These are phyloP conservation scores for Chytriomyces sp. DNA, from an alignment of 192 early-diverging fungal genomes.

Conservation along the genomic window DNA sequence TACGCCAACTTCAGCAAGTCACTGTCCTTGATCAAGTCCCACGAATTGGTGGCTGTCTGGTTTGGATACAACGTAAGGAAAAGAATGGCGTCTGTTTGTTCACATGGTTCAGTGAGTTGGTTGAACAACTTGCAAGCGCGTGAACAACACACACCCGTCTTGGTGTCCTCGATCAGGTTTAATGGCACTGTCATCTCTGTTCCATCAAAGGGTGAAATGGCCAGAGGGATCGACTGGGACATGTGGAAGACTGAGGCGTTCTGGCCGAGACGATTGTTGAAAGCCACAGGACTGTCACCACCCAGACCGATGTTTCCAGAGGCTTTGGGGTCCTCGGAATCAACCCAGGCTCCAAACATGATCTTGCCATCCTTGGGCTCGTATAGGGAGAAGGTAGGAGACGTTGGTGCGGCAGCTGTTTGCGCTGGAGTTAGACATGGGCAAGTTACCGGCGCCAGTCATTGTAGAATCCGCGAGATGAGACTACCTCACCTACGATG, in stretches of 20 bases:
- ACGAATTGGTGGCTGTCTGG: neutral
- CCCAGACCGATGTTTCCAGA: constrained; percentile 1
- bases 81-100: constrained; percentile 14
- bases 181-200: constrained; percentile 16
- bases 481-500: no score
- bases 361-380: constrained; percentile 42
- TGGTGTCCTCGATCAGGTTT: constrained; percentile 9
- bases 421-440: no score
- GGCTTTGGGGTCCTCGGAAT: constrained; percentile 7
- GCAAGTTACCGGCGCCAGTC: no score
- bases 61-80: constrained; percentile 30
- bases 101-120: no score
- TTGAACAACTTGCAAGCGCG: neutral
- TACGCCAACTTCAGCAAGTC: constrained; percentile 16
- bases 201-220: constrained; percentile 3
- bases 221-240: constrained; percentile 35
- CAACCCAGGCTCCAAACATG: constrained; percentile 39
- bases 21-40: constrained; percentile 11
- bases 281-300: constrained; percentile 34
- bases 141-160: constrained; percentile 17
- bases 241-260: constrained; percentile 40
- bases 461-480: no score
- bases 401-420: no score
- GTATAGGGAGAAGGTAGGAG: constrained; percentile 16
- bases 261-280: constrained; percentile 39